Percentiles rank a stretch among this genome's conserved stretches.
These are phyloP conservation scores for Russula sp. DNA, from an alignment of 768 basidiomycete genomes.

Conservation along the genomic window DNA sequence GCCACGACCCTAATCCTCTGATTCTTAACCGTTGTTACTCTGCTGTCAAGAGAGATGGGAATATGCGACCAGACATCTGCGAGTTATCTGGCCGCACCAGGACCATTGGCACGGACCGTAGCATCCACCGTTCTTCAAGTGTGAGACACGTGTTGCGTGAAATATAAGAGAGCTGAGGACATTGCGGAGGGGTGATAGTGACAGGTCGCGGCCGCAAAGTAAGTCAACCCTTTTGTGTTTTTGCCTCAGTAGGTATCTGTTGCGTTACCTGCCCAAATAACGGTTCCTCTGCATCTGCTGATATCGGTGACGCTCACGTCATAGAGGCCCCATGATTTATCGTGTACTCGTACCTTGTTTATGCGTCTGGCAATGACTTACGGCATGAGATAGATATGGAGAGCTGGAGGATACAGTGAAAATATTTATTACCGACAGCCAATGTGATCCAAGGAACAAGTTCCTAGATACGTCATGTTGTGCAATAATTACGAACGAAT, in stretches of 20 bases:
- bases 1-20: not conserved
- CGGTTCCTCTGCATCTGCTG: not conserved
- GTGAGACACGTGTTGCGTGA: not conserved
- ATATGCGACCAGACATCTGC: not conserved
- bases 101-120: not conserved
- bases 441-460: not conserved
- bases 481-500: slow-evolving; percentile 21
- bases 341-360: not conserved
- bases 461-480: slow-evolving; percentile 6
- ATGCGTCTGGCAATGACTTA: not conserved
- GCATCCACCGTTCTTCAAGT: not conserved
- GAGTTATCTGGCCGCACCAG: not conserved
- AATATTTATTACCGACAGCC: not conserved
- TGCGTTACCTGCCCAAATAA: not conserved
- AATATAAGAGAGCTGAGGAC: not conserved
- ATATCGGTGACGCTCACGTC: not conserved
- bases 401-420: too few species aligned
- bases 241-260: not conserved
- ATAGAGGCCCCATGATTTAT: not conserved
- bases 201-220: not conserved
- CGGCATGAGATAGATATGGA: not conserved
- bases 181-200: not conserved
- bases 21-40: not conserved
- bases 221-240: not conserved
- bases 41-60: not conserved